Conservation (phyloP, 371 early-diverging fungal species). For the Mortierella sp. region DNA sequence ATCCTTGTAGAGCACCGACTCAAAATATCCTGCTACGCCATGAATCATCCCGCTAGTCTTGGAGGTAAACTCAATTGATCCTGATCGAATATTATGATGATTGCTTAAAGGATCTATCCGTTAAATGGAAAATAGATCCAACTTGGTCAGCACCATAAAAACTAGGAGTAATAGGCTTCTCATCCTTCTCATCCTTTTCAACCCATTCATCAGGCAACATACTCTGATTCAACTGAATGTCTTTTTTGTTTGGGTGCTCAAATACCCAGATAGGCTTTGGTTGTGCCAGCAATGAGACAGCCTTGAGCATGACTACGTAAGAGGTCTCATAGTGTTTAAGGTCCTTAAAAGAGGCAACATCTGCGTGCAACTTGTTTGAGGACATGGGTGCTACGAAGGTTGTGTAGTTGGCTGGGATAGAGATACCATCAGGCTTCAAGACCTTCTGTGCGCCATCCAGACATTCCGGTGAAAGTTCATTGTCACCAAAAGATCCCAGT, state of each 20-base stretch:
- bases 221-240: conserved; percentile 55
- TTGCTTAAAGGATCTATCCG: conserved; percentile 70
- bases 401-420: conserved; percentile 88
- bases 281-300: conserved; percentile 73
- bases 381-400: conserved; percentile 88
- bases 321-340: conserved; percentile 84
- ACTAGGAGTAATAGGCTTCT: too few relatives aligned
- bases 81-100: conserved; percentile 77
- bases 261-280: conserved; percentile 88
- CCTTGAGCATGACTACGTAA: conserved; percentile 93
- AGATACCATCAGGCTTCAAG: conserved; percentile 88
- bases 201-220: not conserved
- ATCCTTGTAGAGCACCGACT: conserved; percentile 86
- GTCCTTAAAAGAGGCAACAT: conserved; percentile 75
- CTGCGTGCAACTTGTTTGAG: conserved; percentile 82
- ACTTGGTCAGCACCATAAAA: too few relatives aligned
- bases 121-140: not conserved
- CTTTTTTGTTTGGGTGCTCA: conserved; percentile 75
- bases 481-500: conserved; percentile 96
- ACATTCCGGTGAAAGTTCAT: conserved; percentile 98
- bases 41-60: conserved; percentile 79
- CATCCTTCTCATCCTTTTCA: not conserved
- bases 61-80: conserved; percentile 66
- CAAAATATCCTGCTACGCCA: conserved; percentile 97
- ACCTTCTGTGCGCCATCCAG: conserved; percentile 92